Percentiles rank a stretch among this genome's conserved stretches.
phyloP scores from a whole-genome alignment of 768 basidiomycete species.

The Hypholoma fasciculare region DNA sequence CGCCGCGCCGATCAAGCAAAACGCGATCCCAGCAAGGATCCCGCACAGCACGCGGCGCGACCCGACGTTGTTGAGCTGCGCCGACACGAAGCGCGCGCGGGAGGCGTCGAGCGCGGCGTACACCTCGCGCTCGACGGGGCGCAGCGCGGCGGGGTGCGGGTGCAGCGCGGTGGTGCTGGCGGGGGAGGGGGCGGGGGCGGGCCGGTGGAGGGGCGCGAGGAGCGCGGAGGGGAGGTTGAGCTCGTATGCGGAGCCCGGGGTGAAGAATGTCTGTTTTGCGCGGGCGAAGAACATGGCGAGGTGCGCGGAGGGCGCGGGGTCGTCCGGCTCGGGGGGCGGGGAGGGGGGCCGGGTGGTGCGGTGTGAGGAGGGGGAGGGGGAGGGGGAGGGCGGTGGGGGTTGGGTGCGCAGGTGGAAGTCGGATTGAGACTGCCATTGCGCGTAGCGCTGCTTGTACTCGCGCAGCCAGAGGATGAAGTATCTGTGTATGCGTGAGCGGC shows the following conservation, averaged over 20 bases:
- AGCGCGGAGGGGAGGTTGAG: conserved; percentile 68
- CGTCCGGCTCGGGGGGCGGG: conserved; percentile 24
- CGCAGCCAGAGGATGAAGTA: conserved; percentile 84
- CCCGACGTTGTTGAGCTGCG: conserved; percentile 73
- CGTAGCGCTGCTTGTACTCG: conserved; percentile 60
- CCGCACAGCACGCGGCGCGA: conserved; percentile 71
- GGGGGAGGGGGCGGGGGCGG: conserved; percentile 33
- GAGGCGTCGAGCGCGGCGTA: conserved; percentile 62
- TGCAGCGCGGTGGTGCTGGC: conserved; percentile 42
- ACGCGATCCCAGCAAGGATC: conserved; percentile 58
- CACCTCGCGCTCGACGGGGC: conserved; percentile 56
- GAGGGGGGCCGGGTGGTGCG: too few relatives aligned
- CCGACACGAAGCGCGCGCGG: conserved; percentile 64
- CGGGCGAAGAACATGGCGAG: conserved; percentile 77
- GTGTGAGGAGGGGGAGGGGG: too few relatives aligned
- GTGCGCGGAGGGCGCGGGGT: conserved; percentile 42
- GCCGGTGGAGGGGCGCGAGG: conserved; percentile 57
- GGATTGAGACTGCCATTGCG: conserved; percentile 40
- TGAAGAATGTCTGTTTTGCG: conserved; percentile 81
- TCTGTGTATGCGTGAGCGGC: conserved; percentile 30
- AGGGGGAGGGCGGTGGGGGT: too few relatives aligned
- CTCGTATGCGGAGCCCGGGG: conserved; percentile 69
- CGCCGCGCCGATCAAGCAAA: conserved; percentile 47
- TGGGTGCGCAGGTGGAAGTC: conserved; percentile 25
- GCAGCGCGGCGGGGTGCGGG: conserved; percentile 68